Conservation (phyloP, 768 basidiomycete species). For the Tylopilus felleus region DNA sequence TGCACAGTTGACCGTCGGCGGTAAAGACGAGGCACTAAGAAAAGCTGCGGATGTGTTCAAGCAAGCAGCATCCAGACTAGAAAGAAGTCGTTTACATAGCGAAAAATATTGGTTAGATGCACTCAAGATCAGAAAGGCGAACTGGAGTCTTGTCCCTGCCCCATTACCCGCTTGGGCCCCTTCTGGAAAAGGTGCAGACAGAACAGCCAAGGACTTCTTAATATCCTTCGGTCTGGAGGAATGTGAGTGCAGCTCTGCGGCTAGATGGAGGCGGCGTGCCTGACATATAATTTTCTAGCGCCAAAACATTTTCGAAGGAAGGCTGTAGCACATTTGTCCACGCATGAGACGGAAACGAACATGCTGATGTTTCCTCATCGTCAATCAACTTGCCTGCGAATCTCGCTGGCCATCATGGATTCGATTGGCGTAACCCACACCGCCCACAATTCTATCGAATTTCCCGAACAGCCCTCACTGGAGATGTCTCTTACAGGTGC, state of each 20-base stretch:
- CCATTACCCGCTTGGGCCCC: slow-evolving; percentile 69
- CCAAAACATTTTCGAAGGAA: slow-evolving; percentile 58
- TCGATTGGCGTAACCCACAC: slow-evolving; percentile 32
- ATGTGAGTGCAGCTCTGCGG: slow-evolving; percentile 47
- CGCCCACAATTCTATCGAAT: slow-evolving; percentile 37
- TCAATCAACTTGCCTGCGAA: slow-evolving; percentile 58
- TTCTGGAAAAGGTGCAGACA: slow-evolving; percentile 74
- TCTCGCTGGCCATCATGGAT: slow-evolving; percentile 45
- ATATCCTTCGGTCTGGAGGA: slow-evolving; percentile 80
- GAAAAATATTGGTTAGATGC: slow-evolving; percentile 85
- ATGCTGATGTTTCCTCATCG: slow-evolving; percentile 61
- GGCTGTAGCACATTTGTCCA: slow-evolving; percentile 68
- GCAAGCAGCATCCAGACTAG: slow-evolving; percentile 64
- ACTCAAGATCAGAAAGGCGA: slow-evolving; percentile 66
- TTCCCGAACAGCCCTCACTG: slow-evolving; percentile 36
- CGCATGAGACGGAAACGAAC: slow-evolving; percentile 40
- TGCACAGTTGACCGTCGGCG: slow-evolving; percentile 66
- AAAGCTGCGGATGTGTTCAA: slow-evolving; percentile 72
- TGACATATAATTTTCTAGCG: slow-evolving; percentile 43
- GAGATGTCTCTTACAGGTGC: slow-evolving; percentile 53
- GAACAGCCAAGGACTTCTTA: slow-evolving; percentile 76
- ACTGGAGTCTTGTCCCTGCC: slow-evolving; percentile 80
- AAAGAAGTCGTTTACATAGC: slow-evolving; percentile 54
- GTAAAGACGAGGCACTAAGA: slow-evolving; percentile 76
- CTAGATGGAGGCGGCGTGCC: background rate